Evolutionary conservation across 2,329 filamentous ascomycete genomes (phyloP).

Genomic region (Aspergillus jensenii): DNA sequence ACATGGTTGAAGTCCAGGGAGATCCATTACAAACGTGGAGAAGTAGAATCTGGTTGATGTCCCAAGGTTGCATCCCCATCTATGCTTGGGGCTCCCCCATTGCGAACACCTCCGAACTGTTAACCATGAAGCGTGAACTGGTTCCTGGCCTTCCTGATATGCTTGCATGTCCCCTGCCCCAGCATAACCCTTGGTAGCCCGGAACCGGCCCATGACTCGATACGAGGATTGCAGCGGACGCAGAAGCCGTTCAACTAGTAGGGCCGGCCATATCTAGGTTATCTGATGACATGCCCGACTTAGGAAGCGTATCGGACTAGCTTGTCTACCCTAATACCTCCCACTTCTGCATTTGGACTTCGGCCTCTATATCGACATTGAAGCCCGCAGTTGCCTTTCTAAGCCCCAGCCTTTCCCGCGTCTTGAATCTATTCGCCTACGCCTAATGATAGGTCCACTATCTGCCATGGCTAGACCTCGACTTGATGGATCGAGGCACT

Average conservation of each 20-base stretch:
- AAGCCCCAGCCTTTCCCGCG: neutral
- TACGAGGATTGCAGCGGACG: neutral
- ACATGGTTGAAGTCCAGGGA: neutral
- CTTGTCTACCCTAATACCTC: neutral
- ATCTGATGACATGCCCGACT: neutral
- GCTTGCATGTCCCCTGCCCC: neutral
- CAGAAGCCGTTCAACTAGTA: neutral
- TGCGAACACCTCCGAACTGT: neutral
- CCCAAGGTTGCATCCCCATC: neutral
- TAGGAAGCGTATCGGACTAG: neutral
- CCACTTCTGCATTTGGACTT: neutral
- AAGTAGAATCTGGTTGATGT: neutral
- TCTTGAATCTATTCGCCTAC: slow-evolving; percentile 1
- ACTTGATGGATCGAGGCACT: neutral
- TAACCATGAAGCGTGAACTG: neutral
- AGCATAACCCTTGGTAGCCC: neutral
- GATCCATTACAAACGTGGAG: neutral
- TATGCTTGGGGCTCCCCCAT: neutral
- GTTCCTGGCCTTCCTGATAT: neutral
- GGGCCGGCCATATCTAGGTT: neutral
- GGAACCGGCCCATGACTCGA: neutral
- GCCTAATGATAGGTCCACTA: slow-evolving; percentile 4
- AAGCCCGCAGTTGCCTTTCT: neutral
- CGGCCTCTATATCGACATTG: neutral
- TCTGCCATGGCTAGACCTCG: neutral